phyloP scores from a whole-genome alignment of 1,139 yeast species.

The Pichia sp. region DNA sequence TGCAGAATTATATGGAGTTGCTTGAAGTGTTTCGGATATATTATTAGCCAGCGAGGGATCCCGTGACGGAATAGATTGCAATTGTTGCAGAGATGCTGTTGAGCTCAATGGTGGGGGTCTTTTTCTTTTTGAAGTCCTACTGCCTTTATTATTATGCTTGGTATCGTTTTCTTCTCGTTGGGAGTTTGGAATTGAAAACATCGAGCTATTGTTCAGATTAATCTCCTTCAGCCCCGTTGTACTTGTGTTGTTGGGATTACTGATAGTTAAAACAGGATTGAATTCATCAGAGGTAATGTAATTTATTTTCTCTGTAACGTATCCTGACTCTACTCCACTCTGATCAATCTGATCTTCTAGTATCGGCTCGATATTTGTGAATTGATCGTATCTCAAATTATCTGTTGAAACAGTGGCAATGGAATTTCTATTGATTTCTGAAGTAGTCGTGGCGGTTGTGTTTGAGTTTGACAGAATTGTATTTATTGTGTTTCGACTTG shows the following conservation, averaged over 20 bases:
- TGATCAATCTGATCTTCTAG: not conserved
- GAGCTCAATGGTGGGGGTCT: not conserved
- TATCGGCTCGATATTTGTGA: not conserved
- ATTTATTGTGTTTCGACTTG: not conserved
- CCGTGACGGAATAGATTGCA: too few species aligned
- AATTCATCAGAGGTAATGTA: too few species aligned
- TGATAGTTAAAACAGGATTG: too few species aligned
- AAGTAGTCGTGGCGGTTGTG: not conserved
- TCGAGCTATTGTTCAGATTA: slow-evolving; percentile 5
- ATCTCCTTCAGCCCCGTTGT: not conserved
- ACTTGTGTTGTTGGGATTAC: too few species aligned
- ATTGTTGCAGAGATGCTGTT: not conserved
- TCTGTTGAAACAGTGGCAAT: slow-evolving; percentile 1
- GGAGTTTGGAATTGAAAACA: slow-evolving; percentile 1
- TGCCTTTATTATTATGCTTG: not conserved
- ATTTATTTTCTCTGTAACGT: too few species aligned
- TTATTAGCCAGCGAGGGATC: too few species aligned
- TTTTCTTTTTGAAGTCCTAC: not conserved
- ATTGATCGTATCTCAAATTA: not conserved
- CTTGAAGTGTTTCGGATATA: too few species aligned
- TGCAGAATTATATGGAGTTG: not conserved
- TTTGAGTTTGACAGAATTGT: not conserved
- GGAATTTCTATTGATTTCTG: not conserved
- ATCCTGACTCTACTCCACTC: not conserved
- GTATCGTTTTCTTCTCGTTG: not conserved